Percentiles rank a stretch among this genome's conserved stretches.
These are phyloP conservation scores for Apiospora pterosperma DNA, from an alignment of 2,329 filamentous ascomycete species.

Conservation along the genomic window DNA sequence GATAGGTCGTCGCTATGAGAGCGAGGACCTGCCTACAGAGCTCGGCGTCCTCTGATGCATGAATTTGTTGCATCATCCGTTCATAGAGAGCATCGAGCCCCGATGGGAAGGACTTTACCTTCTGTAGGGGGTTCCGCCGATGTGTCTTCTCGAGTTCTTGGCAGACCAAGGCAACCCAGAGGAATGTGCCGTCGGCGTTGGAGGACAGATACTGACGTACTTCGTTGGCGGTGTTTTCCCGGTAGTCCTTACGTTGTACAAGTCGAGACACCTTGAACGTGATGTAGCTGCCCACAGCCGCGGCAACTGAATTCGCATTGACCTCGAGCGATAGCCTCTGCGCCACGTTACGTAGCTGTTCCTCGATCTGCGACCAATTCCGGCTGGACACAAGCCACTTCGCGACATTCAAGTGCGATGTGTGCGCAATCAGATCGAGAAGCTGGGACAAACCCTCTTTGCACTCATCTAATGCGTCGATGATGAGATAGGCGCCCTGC, in stretches of 20 bases:
- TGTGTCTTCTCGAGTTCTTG: constrained; percentile 23
- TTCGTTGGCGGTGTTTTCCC: not conserved
- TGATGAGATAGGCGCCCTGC: constrained; percentile 29
- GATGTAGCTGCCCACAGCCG: constrained; percentile 35
- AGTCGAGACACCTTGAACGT: constrained; percentile 23
- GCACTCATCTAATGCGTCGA: constrained; percentile 49
- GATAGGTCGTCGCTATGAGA: constrained; percentile 24
- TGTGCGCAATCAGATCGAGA: constrained; percentile 30
- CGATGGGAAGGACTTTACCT: constrained; percentile 22
- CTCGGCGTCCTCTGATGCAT: constrained; percentile 19
- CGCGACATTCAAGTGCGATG: constrained; percentile 18
- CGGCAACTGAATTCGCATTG: constrained; percentile 28
- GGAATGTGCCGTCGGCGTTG: constrained; percentile 37
- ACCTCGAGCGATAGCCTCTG: constrained; percentile 33
- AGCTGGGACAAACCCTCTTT: constrained; percentile 22
- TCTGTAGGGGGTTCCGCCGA: constrained; percentile 9
- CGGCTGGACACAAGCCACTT: constrained; percentile 45
- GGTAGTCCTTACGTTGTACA: not conserved
- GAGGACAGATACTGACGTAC: not conserved
- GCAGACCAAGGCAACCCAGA: constrained; percentile 41
- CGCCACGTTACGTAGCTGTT: constrained; percentile 16
- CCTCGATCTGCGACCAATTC: constrained; percentile 33
- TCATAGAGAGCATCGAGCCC: constrained; percentile 34
- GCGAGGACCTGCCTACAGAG: constrained; percentile 32
- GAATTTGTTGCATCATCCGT: constrained; percentile 33